phyloP scores from a whole-genome alignment of 73 alveolate genomes.

The Paramecium caudatum region DNA sequence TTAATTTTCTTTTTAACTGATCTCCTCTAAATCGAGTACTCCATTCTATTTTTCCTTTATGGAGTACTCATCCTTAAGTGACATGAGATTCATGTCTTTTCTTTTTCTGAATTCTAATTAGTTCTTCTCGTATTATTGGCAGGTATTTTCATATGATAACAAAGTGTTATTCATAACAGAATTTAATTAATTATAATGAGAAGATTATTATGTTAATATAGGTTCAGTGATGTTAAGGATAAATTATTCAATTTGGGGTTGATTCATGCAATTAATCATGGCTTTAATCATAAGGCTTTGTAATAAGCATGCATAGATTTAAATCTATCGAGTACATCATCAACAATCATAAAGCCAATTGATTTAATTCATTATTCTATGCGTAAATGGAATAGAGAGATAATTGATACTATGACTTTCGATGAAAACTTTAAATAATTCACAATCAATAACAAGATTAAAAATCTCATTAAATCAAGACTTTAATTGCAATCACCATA shows the following conservation, averaged over 20 bases:
- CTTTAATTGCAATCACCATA: slow-evolving; percentile 77
- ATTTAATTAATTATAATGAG: too few species aligned
- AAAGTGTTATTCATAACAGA: slow-evolving; percentile 32
- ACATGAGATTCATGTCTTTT: slow-evolving; percentile 38
- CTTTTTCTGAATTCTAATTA: not conserved
- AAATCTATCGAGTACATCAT: slow-evolving; percentile 40
- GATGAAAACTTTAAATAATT: slow-evolving; percentile 66
- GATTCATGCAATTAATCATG: slow-evolving; percentile 66
- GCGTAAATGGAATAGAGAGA: slow-evolving; percentile 74
- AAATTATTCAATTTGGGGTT: not conserved
- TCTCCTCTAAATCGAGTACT: slow-evolving; percentile 13
- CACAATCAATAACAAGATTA: slow-evolving; percentile 39
- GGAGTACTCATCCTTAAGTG: slow-evolving; percentile 55
- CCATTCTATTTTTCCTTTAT: slow-evolving; percentile 8
- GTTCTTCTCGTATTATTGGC: slow-evolving; percentile 14
- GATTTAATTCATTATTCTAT: slow-evolving; percentile 68
- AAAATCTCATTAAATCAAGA: slow-evolving; percentile 74
- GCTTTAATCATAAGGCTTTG: slow-evolving; percentile 68
- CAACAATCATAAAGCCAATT: slow-evolving; percentile 43
- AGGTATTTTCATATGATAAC: slow-evolving; percentile 39
- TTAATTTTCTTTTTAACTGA: slow-evolving; percentile 33
- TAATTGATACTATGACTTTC: slow-evolving; percentile 38
- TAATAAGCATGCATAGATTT: slow-evolving; percentile 69
- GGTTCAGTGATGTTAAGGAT: slow-evolving; percentile 11
- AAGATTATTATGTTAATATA: too few species aligned